Conservation (phyloP, 148 eudicot species). For the Bassia scoparia region DNA sequence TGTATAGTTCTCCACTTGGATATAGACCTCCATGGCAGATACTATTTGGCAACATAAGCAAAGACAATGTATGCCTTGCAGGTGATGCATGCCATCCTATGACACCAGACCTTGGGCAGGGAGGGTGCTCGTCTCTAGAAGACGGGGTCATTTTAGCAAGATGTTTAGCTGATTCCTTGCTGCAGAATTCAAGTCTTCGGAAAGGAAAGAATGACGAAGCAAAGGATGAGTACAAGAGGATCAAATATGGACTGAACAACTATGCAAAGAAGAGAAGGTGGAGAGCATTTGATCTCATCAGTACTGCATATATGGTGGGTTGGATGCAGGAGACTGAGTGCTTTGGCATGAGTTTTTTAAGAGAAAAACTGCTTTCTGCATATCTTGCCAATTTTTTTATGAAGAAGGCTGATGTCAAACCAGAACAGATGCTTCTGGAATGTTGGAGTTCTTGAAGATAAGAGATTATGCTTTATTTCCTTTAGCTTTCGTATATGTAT, state of each 20-base stretch:
- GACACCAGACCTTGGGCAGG: conserved; percentile 73
- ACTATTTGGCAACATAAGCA: conserved; percentile 42
- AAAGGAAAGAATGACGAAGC: background rate
- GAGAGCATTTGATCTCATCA: conserved; percentile 45
- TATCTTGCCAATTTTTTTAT: conserved; percentile 31
- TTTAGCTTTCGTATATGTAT: background rate
- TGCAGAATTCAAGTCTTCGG: background rate
- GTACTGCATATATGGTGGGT: conserved; percentile 42
- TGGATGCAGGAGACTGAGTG: conserved; percentile 36
- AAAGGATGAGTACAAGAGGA: conserved; percentile 26
- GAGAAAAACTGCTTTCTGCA: conserved; percentile 39
- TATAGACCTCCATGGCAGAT: conserved; percentile 49
- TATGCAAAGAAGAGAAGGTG: conserved; percentile 46
- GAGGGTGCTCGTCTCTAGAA: conserved; percentile 54
- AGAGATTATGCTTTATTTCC: background rate
- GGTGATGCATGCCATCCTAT: conserved; percentile 66
- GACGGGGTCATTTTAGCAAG: conserved; percentile 48
- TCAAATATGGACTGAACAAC: conserved; percentile 29
- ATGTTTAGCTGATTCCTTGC: conserved; percentile 37
- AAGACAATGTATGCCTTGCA: conserved; percentile 50
- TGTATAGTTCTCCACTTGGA: conserved; percentile 33
- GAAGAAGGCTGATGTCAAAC: conserved; percentile 43
- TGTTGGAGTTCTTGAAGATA: background rate
- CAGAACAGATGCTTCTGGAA: conserved; percentile 29
- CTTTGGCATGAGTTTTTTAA: conserved; percentile 36